Conservation (phyloP, 2,329 filamentous ascomycete species). For the Apiospora hydei region DNA sequence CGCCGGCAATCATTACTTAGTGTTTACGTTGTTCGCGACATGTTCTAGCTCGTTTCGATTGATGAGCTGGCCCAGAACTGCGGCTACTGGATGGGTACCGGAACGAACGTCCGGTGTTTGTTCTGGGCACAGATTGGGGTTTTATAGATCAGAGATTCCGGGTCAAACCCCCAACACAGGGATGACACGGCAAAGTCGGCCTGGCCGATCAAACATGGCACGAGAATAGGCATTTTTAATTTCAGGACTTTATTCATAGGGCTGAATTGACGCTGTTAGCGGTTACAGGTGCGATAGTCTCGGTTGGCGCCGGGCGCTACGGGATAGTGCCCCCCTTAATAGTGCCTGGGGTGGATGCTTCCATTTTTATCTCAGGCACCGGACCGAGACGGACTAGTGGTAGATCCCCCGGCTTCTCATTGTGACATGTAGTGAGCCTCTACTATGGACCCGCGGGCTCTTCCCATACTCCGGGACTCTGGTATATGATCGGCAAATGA, state of each 20-base stretch:
- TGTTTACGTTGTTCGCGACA: not conserved
- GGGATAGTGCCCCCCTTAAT: conserved; percentile 5
- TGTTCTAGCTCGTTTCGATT: not conserved
- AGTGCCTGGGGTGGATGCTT: not conserved
- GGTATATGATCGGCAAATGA: not conserved
- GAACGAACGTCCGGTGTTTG: not conserved
- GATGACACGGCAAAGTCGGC: not conserved
- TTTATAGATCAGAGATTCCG: not conserved
- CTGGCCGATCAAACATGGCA: not conserved
- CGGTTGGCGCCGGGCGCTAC: not conserved
- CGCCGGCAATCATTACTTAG: not conserved
- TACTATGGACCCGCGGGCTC: not conserved
- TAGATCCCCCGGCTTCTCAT: not conserved
- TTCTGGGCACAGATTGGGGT: not conserved
- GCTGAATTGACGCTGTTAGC: not conserved
- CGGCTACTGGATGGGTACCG: not conserved
- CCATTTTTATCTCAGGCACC: not conserved
- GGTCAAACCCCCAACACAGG: not conserved
- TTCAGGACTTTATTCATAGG: not conserved
- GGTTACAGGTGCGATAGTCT: not conserved
- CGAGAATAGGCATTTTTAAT: not conserved
- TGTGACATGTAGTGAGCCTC: not conserved
- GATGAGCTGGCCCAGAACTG: not conserved
- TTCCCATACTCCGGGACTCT: not conserved
- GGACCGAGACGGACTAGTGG: not conserved